Percentiles rank a stretch among this genome's conserved stretches.
These are phyloP conservation scores for Sonneratia caseolaris DNA, from an alignment of 345 rosid species.

Conservation along the genomic window DNA sequence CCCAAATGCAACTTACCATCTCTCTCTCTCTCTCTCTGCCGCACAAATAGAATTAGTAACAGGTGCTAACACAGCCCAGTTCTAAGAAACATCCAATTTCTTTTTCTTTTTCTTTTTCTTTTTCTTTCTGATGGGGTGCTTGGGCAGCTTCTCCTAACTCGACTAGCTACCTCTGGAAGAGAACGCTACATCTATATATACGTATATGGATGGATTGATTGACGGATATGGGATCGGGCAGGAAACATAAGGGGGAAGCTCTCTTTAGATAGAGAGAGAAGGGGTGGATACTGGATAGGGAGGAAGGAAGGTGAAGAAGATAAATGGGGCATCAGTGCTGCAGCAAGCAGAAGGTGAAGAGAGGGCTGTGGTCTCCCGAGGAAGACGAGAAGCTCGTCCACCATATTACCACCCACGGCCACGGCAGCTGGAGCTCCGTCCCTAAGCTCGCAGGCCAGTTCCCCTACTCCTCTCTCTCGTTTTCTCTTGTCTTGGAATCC, in stretches of 20 bases:
- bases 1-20: not conserved
- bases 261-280: not conserved
- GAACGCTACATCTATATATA: not conserved
- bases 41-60: not conserved
- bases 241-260: not conserved
- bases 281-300: not conserved
- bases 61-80: not conserved
- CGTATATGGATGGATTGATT: not conserved
- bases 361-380: constrained; percentile 63
- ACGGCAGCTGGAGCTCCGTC: constrained; percentile 55
- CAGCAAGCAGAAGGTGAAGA: constrained; percentile 55
- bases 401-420: constrained; percentile 36
- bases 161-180: not conserved
- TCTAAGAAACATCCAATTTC: constrained; percentile 1
- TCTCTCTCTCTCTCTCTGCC: not conserved
- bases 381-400: constrained; percentile 50
- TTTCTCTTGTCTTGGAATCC: not conserved
- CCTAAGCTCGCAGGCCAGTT: constrained; percentile 42
- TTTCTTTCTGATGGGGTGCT: too few relatives aligned
- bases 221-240: not conserved
- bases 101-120: too few relatives aligned
- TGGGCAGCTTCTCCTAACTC: too few relatives aligned
- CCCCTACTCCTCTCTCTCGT: not conserved
- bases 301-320: not conserved
- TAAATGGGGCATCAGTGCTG: constrained; percentile 52